Evolutionary conservation across 179 eudicot species (phyloP), one percentile per base, ranked within the genome.

Genomic region (Beta corolliflora): DNA sequence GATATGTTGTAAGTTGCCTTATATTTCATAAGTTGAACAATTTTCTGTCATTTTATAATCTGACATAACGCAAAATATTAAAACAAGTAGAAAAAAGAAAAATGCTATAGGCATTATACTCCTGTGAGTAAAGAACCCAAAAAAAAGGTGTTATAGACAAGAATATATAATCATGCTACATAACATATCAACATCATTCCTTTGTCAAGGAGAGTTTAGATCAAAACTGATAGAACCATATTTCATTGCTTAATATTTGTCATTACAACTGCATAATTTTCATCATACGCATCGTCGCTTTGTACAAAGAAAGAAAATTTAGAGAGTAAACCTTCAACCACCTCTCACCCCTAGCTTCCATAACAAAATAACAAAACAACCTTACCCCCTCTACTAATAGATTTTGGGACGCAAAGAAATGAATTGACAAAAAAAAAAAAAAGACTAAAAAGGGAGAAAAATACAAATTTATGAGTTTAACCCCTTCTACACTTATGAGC

Each of bases 271-370:
- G 58, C 25, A 75, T 15, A 45, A 54, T 73, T 80, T 73, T 31
- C 53, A 13, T 76, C 76, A 80, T 61, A 73, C 10, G 36, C 75
- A 76, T 41, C 46, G 75, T 81, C 71, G 76, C 76, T 83, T 75
- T 81, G 84, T 83, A 86, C 88, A 86, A 55, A 77, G 41, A 69
- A 69, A 79, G 65, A 81, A 56, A 44, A 66, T 48, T 15, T 15
- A 29, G 64, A 18, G 71, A 31, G n/a, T 69, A 59, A 58, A 81
- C 31, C 76, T 68, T 64, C 77, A 36, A 76, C 79, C 75, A 78
- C 78, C 84, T 75, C 13, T 36, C 44, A 23, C n/a, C 83, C 67
- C 71, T 29, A 71, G 25, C 67, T 36, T 23, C 15, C 54, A 76
- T 63, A 12, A 65, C 8, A 50, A 61, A 36, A 25, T 63, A 29